Evolutionary conservation across 352 stramenopile genomes (phyloP).

Genomic region (Phytophthora foliorum): DNA sequence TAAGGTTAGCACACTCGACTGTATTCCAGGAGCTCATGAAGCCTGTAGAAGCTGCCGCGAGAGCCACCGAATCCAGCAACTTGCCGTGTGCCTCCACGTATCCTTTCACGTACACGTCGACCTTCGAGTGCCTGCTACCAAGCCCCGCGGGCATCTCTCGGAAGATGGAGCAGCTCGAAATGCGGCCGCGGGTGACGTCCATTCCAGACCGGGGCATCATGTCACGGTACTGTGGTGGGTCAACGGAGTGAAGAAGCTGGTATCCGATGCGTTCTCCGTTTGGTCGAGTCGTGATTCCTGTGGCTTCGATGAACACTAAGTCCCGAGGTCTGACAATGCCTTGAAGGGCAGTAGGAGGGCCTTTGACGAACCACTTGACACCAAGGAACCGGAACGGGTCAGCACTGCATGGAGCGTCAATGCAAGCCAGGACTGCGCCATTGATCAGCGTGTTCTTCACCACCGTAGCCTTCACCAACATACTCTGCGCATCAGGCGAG

Average conservation of each 20-base stretch:
- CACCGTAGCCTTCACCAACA: constrained; percentile 56
- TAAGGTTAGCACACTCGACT: constrained; percentile 52
- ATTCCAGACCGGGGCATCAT: constrained; percentile 21
- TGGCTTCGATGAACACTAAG: constrained; percentile 47
- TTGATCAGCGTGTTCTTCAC: constrained; percentile 43
- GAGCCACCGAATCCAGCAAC: constrained; percentile 45
- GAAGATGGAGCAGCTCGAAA: constrained; percentile 51
- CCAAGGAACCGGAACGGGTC: constrained; percentile 49
- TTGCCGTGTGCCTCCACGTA: constrained; percentile 54
- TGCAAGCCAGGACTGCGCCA: constrained; percentile 40
- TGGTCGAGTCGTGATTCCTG: constrained; percentile 37
- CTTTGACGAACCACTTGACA: constrained; percentile 49
- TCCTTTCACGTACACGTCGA: constrained; percentile 51
- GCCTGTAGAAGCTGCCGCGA: constrained; percentile 48
- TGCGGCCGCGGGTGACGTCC: constrained; percentile 39
- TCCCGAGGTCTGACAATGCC: constrained; percentile 38
- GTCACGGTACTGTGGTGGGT: constrained; percentile 35
- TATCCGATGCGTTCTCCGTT: constrained; percentile 44
- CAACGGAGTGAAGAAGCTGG: constrained; percentile 44
- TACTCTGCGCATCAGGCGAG: constrained; percentile 51
- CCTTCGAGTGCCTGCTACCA: constrained; percentile 21
- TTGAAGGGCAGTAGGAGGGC: constrained; percentile 29
- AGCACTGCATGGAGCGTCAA: constrained; percentile 33
- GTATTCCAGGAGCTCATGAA: constrained; percentile 63
- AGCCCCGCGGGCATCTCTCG: constrained; percentile 17